These are phyloP conservation scores for Moesziomyces parantarcticus DNA, from an alignment of 1,284 basidiomycete species.

Conservation along the genomic window DNA sequence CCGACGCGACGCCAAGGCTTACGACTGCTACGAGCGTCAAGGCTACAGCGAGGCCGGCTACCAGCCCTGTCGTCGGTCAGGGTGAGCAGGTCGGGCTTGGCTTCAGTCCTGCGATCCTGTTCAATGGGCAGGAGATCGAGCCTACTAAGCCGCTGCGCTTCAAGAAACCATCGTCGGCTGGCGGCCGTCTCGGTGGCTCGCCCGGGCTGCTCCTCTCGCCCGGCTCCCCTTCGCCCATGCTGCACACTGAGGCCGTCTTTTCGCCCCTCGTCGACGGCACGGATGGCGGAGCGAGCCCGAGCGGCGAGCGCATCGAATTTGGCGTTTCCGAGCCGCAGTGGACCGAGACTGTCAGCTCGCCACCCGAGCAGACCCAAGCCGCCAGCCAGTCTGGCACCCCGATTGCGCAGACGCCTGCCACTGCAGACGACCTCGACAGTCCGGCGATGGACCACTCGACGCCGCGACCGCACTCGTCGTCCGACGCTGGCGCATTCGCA, in stretches of 20 bases:
- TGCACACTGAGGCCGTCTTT: conserved; percentile 19
- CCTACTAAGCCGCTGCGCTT: conserved; percentile 39
- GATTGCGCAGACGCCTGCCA: conserved; percentile 6
- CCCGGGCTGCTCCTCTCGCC: conserved; percentile 20
- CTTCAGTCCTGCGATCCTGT: conserved; percentile 41
- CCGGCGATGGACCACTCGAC: conserved; percentile 21
- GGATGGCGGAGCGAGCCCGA: conserved; percentile 9
- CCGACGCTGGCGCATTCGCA: conserved; percentile 9
- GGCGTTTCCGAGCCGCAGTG: conserved; percentile 8
- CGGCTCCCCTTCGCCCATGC: conserved; percentile 39
- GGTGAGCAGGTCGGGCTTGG: conserved; percentile 9
- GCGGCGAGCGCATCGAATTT: conserved; percentile 32
- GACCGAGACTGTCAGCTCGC: no score
- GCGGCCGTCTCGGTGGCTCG: conserved; percentile 31
- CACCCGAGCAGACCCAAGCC: no score
- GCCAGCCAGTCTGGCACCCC: conserved; percentile 10
- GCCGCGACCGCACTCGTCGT: conserved; percentile 20
- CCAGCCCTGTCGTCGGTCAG: conserved; percentile 25
- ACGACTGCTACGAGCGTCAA: conserved; percentile 7
- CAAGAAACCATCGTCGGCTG: conserved; percentile 30
- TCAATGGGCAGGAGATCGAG: conserved; percentile 42
- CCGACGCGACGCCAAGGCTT: conserved; percentile 26
- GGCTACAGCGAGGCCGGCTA: conserved; percentile 16
- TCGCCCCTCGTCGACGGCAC: conserved; percentile 21
- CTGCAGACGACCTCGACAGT: conserved; percentile 6